Conservation (phyloP, 106 monocot species). For the Dendrobium officinale region DNA sequence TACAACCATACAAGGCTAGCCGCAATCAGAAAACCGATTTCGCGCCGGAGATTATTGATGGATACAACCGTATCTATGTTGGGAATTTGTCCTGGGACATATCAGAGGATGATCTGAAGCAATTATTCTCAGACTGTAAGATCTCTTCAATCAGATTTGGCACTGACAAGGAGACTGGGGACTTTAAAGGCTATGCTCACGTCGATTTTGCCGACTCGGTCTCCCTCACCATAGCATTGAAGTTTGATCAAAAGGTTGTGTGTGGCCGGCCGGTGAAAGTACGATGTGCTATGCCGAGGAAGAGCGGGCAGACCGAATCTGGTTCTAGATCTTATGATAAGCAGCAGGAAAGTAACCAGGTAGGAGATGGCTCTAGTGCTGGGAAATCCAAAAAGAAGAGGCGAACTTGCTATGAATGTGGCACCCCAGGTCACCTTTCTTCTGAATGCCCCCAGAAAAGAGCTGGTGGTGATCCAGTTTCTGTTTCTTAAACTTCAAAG, state of each 20-base stretch:
- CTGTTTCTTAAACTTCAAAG: background rate
- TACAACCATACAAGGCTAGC: conserved; percentile 65
- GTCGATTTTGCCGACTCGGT: conserved; percentile 63
- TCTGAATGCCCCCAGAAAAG: conserved; percentile 55
- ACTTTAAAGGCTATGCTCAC: conserved; percentile 93
- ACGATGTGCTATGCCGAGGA: conserved; percentile 72
- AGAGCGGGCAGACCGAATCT: conserved; percentile 3
- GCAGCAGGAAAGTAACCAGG: background rate
- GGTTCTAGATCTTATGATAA: background rate
- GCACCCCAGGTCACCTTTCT: conserved; percentile 70
- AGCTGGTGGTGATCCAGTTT: background rate
- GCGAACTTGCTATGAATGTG: conserved; percentile 71
- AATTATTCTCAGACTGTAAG: conserved; percentile 63
- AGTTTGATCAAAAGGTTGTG: conserved; percentile 68
- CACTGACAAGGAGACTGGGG: conserved; percentile 70
- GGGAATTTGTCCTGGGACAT: conserved; percentile 91
- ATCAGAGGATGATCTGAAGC: conserved; percentile 73
- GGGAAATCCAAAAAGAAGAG: conserved; percentile 50
- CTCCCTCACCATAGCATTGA: conserved; percentile 59
- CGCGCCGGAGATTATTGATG: conserved; percentile 66
- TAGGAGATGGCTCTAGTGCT: background rate
- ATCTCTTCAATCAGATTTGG: conserved; percentile 66
- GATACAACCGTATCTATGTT: conserved; percentile 80
- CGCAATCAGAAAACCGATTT: conserved; percentile 46
- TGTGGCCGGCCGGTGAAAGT: conserved; percentile 74